Evolutionary conservation across 2,329 filamentous ascomycete genomes (phyloP).

Genomic region (Fusarium ambrosium): DNA sequence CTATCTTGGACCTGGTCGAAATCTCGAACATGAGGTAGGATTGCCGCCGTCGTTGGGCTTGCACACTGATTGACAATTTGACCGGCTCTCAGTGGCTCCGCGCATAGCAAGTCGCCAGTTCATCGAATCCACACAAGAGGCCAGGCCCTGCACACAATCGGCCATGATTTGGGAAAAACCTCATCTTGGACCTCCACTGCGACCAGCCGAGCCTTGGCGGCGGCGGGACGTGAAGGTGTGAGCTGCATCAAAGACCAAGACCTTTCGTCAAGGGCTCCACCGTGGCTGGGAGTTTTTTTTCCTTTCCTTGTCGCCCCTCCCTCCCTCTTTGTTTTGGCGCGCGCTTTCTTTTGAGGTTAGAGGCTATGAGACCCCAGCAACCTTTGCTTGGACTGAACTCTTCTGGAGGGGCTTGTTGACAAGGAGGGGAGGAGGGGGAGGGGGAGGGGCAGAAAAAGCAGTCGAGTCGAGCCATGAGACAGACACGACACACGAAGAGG

Average conservation of each 20-base stretch:
- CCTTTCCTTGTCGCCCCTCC: constrained; percentile 38
- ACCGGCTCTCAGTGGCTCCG: constrained; percentile 25
- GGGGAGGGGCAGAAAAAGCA: not conserved
- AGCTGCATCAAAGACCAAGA: constrained; percentile 36
- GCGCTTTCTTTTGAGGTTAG: constrained; percentile 28
- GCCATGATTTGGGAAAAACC: constrained; percentile 28
- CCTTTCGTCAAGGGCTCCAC: constrained; percentile 32
- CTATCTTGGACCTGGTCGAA: not conserved
- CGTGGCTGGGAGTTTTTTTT: constrained; percentile 34
- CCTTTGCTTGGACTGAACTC: constrained; percentile 34
- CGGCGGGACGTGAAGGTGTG: constrained; percentile 37
- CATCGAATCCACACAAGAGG: constrained; percentile 3
- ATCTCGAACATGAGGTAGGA: constrained; percentile 4
- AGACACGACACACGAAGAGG: constrained; percentile 18
- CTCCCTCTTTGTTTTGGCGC: constrained; percentile 19
- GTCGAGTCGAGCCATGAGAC: not conserved
- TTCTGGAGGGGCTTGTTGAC: constrained; percentile 37
- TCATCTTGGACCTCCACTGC: constrained; percentile 19
- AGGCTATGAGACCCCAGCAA: constrained; percentile 19
- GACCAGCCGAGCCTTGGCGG: constrained; percentile 19
- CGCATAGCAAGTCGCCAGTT: constrained; percentile 8
- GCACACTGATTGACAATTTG: constrained; percentile 27
- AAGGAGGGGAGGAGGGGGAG: too few relatives aligned
- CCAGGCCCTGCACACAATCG: constrained; percentile 11
- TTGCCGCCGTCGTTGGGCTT: constrained; percentile 9